These are phyloP conservation scores for Phytophthora litchii DNA, from an alignment of 352 stramenopile genomes.

Conservation along the genomic window DNA sequence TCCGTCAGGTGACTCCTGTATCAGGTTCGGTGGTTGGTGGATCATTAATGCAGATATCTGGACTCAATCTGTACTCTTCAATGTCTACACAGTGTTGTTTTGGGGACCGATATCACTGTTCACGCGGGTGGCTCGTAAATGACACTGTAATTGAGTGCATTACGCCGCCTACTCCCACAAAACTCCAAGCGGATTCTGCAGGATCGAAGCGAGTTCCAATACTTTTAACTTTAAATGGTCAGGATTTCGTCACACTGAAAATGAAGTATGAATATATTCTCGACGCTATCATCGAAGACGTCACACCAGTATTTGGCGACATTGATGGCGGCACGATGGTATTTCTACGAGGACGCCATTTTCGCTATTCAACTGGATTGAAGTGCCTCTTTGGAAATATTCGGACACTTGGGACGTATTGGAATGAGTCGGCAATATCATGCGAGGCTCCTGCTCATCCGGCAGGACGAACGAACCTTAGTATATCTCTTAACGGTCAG, in stretches of 20 bases:
- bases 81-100: slow-evolving; percentile 72
- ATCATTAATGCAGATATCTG: slow-evolving; percentile 60
- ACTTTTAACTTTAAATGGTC: slow-evolving; percentile 77
- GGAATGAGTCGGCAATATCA: slow-evolving; percentile 60
- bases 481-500: slow-evolving; percentile 71
- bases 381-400: slow-evolving; percentile 63
- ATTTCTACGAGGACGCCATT: slow-evolving; percentile 63
- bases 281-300: slow-evolving; percentile 42
- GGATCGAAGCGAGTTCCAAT: slow-evolving; percentile 47
- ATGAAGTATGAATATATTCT: slow-evolving; percentile 71
- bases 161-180: slow-evolving; percentile 36
- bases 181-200: slow-evolving; percentile 11
- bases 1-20: slow-evolving; percentile 57
- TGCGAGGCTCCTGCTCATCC: slow-evolving; percentile 61
- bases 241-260: slow-evolving; percentile 57
- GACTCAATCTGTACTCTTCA: slow-evolving; percentile 62
- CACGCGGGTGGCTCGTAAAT: slow-evolving; percentile 41
- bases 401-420: slow-evolving; percentile 50
- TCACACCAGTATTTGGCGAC: slow-evolving; percentile 51
- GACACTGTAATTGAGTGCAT: slow-evolving; percentile 39
- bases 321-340: slow-evolving; percentile 63
- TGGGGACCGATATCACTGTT: slow-evolving; percentile 46
- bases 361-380: slow-evolving; percentile 51
- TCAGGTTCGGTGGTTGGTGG: slow-evolving; percentile 53
- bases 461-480: slow-evolving; percentile 37